Percentiles rank a stretch among this genome's conserved stretches.
Evolutionary conservation across 352 stramenopile species (phyloP).

Genomic region (Globisporangium lucens): DNA sequence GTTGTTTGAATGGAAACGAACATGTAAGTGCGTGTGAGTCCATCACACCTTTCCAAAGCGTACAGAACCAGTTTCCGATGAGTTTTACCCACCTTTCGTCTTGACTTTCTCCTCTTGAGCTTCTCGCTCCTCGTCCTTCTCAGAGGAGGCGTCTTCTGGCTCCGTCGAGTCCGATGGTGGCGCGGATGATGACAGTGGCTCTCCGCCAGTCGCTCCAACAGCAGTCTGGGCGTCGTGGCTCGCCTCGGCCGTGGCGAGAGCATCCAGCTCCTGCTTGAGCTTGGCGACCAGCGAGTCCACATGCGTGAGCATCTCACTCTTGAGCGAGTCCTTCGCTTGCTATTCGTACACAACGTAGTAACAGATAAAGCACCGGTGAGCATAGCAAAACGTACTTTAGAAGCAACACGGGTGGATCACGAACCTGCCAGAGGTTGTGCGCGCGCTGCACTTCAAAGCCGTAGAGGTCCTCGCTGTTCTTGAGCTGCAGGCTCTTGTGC

Average conservation of each 20-base stretch:
- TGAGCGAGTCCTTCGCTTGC: constrained; percentile 52
- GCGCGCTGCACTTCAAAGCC: constrained; percentile 75
- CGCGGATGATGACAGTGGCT: not conserved
- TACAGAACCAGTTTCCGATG: not conserved
- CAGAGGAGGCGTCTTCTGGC: constrained; percentile 7
- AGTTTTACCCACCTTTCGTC: constrained; percentile 9
- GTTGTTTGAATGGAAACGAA: not conserved
- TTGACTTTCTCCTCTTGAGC: constrained; percentile 6
- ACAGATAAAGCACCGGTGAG: not conserved
- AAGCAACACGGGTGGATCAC: too few relatives aligned
- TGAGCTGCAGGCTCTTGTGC: constrained; percentile 83
- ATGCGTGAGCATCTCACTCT: constrained; percentile 47
- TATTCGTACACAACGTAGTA: constrained; percentile 12
- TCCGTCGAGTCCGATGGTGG: constrained; percentile 10
- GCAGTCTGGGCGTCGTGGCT: constrained; percentile 10
- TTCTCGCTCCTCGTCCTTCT: constrained; percentile 9
- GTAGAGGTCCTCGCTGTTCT: constrained; percentile 76
- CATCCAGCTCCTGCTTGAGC: constrained; percentile 46
- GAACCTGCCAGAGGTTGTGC: constrained; percentile 51
- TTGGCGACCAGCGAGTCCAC: constrained; percentile 44
- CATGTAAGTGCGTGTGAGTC: not conserved
- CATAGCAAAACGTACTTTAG: not conserved
- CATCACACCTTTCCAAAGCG: not conserved
- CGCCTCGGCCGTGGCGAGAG: constrained; percentile 26
- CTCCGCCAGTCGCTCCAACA: not conserved